Evolutionary conservation across 257 asterid species (phyloP), one percentile per base, ranked within the genome.

Genomic region (Eucommia ulmoides): DNA sequence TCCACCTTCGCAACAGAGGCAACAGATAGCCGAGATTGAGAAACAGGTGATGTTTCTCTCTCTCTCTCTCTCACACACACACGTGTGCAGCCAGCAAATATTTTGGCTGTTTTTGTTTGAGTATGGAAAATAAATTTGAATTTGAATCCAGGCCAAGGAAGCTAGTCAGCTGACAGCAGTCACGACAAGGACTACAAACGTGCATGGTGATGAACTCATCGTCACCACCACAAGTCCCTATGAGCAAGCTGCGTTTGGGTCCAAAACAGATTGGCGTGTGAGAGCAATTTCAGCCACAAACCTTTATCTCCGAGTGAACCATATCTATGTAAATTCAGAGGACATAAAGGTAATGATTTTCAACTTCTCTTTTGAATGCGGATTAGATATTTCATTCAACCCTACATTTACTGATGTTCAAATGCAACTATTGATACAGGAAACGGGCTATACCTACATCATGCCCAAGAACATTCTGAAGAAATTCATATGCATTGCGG

Each of bases 191-290:
- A 91, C 99, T 42, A 79, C 95, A 49, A 91, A 91, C 49, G 93
- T 83, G 24, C 99, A 91, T 49, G 99, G 99, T 22, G 99, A 91
- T 21, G 93, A 83, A 53, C 67, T 91, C 45, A 86, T 86, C 20
- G 99, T 91, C 35, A 86, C 95, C 42, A 91, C 99, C 0, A 91
- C 88, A 3, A 91, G 99, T 72, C 99, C 99, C 3, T 91, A 81
- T 44, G 96, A 83, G 73, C 99, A 91, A 65, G 77, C 86, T 38
- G 78, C 91, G 49, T 81, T 71, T 59, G 89, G 83, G n/a, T 73
- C 96, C 1, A 86, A 86, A 74, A 91, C 96, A 2, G 96, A 91
- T 75, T 91, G 99, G 99, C 99, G 99, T 60, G 96, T 91, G 42
- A 75, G 99, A 71, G 96, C 99, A 55, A 86, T 91, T 61, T 91